A percentile compares a stretch with the other conserved stretches of the same genome.
These are phyloP conservation scores for Ambrosia artemisiifolia DNA, from an alignment of 129 eudicot species.

Conservation along the genomic window DNA sequence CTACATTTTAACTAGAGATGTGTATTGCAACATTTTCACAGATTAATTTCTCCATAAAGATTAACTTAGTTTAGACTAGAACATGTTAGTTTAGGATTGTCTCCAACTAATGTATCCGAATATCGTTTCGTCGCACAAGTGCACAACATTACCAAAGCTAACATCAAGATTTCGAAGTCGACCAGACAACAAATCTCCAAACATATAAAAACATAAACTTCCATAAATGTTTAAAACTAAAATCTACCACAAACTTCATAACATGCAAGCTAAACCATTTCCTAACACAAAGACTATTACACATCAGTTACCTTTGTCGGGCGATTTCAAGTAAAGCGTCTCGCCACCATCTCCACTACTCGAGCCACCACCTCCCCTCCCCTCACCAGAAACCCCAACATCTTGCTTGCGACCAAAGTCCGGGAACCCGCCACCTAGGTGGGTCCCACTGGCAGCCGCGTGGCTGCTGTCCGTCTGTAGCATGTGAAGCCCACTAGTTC, in stretches of 20 bases:
- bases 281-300: background rate
- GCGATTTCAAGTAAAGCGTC: slow-evolving; percentile 49
- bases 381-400: slow-evolving; percentile 29
- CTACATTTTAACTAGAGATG: too few relatives aligned
- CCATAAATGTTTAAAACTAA: background rate
- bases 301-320: slow-evolving; percentile 45
- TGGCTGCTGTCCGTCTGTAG: slow-evolving; percentile 50
- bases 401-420: slow-evolving; percentile 55
- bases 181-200: background rate
- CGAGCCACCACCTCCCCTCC: slow-evolving; percentile 31
- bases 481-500: slow-evolving; percentile 54
- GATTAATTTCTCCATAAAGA: too few relatives aligned
- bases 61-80: too few relatives aligned
- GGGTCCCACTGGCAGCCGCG: slow-evolving; percentile 22
- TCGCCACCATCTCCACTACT: slow-evolving; percentile 45
- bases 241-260: background rate
- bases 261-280: background rate
- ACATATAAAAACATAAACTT: slow-evolving; percentile 2
- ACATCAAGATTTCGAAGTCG: background rate
- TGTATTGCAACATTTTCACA: too few relatives aligned
- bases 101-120: too few relatives aligned
- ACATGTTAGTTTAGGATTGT: too few relatives aligned
- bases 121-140: too few relatives aligned
- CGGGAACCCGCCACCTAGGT: slow-evolving; percentile 39
- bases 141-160: background rate